These are phyloP conservation scores for Atractiella rhizophila DNA, from an alignment of 768 basidiomycete genomes.

Conservation along the genomic window DNA sequence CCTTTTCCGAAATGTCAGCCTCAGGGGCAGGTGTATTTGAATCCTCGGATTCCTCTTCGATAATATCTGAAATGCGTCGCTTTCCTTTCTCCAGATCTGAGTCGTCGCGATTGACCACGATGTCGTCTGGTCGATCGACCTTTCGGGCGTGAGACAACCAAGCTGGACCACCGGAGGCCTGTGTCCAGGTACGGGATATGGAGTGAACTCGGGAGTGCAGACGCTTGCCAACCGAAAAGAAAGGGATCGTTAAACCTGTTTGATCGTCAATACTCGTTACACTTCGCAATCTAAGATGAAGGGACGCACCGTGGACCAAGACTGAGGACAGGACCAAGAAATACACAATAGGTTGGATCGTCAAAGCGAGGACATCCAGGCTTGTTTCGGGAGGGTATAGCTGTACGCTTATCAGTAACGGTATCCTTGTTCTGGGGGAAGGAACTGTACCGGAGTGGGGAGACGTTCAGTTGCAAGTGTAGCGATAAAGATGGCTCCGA, in stretches of 20 bases:
- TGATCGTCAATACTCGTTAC: too few species aligned
- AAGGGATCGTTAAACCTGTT: constrained; percentile 80
- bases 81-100: not conserved
- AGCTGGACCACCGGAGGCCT: constrained; percentile 29
- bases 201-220: constrained; percentile 89
- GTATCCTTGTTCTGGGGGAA: accelerated
- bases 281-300: too few species aligned
- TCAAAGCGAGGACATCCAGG: constrained; percentile 37
- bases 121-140: constrained; percentile 28
- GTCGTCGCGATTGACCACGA: constrained; percentile 58
- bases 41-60: not conserved
- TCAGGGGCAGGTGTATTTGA: not conserved
- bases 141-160: constrained; percentile 47
- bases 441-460: constrained; percentile 13
- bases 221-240: constrained; percentile 69
- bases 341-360: constrained; percentile 75
- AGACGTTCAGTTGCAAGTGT: constrained; percentile 21
- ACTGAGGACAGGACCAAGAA: constrained; percentile 51
- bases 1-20: not conserved
- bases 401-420: not conserved
- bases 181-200: constrained; percentile 18
- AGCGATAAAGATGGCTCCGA: constrained; percentile 76
- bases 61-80: not conserved
- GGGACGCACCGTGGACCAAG: constrained; percentile 35
- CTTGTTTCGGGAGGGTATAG: constrained; percentile 31